Conservation (phyloP, 208 protist genomes). For the Trypanosoma conorhini region DNA sequence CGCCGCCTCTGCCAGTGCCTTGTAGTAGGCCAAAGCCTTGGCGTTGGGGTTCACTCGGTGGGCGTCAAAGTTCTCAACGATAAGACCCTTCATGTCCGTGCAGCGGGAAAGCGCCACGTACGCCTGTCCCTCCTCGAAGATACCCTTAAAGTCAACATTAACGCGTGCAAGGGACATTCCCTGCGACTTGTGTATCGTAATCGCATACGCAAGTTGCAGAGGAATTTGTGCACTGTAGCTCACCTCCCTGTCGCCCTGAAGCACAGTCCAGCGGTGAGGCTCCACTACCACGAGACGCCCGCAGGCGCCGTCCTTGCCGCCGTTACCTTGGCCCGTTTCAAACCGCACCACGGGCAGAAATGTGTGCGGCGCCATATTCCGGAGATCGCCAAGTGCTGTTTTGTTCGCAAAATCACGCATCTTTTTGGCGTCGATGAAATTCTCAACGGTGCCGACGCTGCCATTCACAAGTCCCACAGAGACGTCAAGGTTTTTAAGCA, state of each 20-base stretch:
- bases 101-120: constrained; percentile 92
- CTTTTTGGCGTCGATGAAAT: constrained; percentile 51
- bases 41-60: constrained; percentile 53
- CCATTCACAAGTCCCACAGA: constrained; percentile 78
- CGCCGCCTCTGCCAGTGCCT: constrained; percentile 39
- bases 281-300: constrained; percentile 62
- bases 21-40: constrained; percentile 82
- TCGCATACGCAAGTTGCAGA: constrained; percentile 94
- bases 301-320: not conserved
- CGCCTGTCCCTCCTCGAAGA: constrained; percentile 83
- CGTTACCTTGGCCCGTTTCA: constrained; percentile 13
- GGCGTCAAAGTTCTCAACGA: constrained; percentile 66
- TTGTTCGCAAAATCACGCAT: constrained; percentile 42
- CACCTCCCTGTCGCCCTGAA: constrained; percentile 46
- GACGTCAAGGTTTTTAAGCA: constrained; percentile 79
- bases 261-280: constrained; percentile 75
- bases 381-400: constrained; percentile 13
- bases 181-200: constrained; percentile 97
- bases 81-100: constrained; percentile 55
- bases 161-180: constrained; percentile 91
- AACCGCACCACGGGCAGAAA: constrained; percentile 71
- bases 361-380: constrained; percentile 6
- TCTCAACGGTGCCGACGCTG: constrained; percentile 66
- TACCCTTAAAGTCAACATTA: constrained; percentile 81
- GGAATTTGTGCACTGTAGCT: constrained; percentile 84